Evolutionary conservation across 192 early-diverging fungal genomes (phyloP), one percentile per base, ranked within the genome.

Genomic region (Tieghemiomyces parasiticus): DNA sequence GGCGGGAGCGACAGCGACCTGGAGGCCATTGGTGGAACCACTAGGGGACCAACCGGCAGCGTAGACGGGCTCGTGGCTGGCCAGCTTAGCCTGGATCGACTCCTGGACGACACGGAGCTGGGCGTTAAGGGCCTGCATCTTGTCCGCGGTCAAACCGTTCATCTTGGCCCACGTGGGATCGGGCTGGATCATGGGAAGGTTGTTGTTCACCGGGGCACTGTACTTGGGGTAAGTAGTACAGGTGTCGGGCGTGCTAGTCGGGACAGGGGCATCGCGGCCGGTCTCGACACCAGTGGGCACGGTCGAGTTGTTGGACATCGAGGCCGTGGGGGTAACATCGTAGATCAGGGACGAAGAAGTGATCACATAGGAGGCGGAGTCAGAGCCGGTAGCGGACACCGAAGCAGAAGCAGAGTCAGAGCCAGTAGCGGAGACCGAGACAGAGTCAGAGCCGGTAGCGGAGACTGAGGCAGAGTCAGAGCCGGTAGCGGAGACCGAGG

Each of bases 101-200:
- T 3, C 2, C 32, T 31, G 9, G 33, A 58, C 32, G 34, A n/a
- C 22, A 3, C n/a, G 34, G 34, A 58, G 13, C 13, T 30, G 34
- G 19, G 16, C 35, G 9, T 58, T 34, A 3, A 58, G 1, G 22
- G 34, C 9, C 22, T n/a, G 12, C 55, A 20, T 16, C 32, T 14
- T 26, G 4, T 34, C 33, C n/a, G 26, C 33, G 30, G 32, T 38
- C 28, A 58, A 35, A 35, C 55, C 55, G 55, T 58, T 58, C 55
- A 58, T 58, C 16, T 31, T 26, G 26, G 55, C 55, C 55, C 55
- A 58, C 19, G 26, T 12, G 55, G 34, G 14, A 12, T 14, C 3
- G 20, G 35, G 32, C 22, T 34, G 16, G 22, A 38, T 19, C n/a
- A 58, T 31, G 32, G 55, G 55, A 20, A 35, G 30, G 55, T 58